Evolutionary conservation across 2,329 filamentous ascomycete genomes (phyloP).

Genomic region (Dichotomopilus funicola): DNA sequence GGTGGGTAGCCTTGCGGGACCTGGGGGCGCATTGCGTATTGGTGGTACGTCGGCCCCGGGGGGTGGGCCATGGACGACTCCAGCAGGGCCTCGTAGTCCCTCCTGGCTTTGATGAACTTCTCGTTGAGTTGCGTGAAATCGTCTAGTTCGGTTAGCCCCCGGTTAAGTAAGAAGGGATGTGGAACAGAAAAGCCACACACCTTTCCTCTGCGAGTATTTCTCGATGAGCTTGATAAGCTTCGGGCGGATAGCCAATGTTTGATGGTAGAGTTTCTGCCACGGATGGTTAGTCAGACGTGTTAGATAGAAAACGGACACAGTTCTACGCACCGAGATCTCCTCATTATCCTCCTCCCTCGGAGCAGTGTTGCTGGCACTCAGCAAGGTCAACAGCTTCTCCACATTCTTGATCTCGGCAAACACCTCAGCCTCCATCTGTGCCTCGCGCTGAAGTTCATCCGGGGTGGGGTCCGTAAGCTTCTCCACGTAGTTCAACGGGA

Average conservation of each 20-base stretch:
- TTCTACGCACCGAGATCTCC: conserved; percentile 70
- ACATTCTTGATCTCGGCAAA: conserved; percentile 60
- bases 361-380: conserved; percentile 79
- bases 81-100: conserved; percentile 92
- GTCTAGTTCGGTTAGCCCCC: conserved; percentile 47
- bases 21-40: conserved; percentile 52
- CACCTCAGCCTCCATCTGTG: conserved; percentile 79
- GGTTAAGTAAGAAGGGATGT: conserved; percentile 17
- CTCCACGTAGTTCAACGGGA: conserved; percentile 97
- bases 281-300: neutral
- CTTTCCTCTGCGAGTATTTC: conserved; percentile 99
- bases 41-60: conserved; percentile 70
- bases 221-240: conserved; percentile 98
- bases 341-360: conserved; percentile 88
- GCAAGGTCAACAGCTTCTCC: conserved; percentile 69
- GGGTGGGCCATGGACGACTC: conserved; percentile 96
- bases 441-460: conserved; percentile 90
- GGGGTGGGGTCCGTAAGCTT: conserved; percentile 91
- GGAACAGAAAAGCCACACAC: conserved; percentile 37
- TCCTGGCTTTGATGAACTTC: conserved; percentile 97
- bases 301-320: neutral
- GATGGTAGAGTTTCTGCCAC: conserved; percentile 70
- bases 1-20: conserved; percentile 41
- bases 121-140: conserved; percentile 98
- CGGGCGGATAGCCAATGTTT: conserved; percentile 85